A percentile compares a stretch with the other conserved stretches of the same genome.
Conservation (phyloP, 23 red algal species). For the Gracilaria vermiculophylla region DNA sequence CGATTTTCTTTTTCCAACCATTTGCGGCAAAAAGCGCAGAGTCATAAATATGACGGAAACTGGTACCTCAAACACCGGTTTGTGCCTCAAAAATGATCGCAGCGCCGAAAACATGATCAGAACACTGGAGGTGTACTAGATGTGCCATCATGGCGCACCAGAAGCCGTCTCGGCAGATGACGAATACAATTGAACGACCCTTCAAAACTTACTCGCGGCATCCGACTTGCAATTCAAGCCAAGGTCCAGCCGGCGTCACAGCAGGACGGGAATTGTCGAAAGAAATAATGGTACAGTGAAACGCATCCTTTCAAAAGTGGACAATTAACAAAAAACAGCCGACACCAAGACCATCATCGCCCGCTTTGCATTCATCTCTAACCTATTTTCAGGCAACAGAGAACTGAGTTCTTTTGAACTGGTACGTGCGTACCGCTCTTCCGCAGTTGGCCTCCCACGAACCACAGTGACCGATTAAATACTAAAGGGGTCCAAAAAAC, state of each 20-base stretch:
- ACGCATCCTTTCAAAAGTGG: conserved; percentile 1
- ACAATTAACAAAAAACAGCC: neutral
- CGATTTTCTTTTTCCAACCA: neutral
- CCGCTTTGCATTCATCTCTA: conserved; percentile 5
- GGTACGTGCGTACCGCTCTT: conserved; percentile 5
- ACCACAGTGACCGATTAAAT: neutral
- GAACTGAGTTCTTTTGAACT: conserved; percentile 26
- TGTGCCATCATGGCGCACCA: conserved; percentile 39
- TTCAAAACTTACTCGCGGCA: neutral
- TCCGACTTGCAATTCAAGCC: conserved; percentile 19
- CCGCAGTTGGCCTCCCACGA: neutral
- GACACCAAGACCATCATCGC: neutral
- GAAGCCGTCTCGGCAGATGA: neutral
- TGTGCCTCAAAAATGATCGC: neutral
- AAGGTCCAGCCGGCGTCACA: conserved; percentile 8
- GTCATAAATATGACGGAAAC: conserved; percentile 27
- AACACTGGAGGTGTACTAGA: neutral
- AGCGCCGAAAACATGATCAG: neutral
- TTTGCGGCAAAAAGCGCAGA: neutral
- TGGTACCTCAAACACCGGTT: neutral
- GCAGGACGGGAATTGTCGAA: conserved; percentile 2
- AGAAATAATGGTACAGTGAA: conserved; percentile 10
- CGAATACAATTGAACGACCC: neutral
- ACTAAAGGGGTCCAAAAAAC: neutral
- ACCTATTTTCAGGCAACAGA: conserved; percentile 11